Base-by-base conservation (phyloP, 768 basidiomycete species). In the Tulasnella calospora region DNA sequence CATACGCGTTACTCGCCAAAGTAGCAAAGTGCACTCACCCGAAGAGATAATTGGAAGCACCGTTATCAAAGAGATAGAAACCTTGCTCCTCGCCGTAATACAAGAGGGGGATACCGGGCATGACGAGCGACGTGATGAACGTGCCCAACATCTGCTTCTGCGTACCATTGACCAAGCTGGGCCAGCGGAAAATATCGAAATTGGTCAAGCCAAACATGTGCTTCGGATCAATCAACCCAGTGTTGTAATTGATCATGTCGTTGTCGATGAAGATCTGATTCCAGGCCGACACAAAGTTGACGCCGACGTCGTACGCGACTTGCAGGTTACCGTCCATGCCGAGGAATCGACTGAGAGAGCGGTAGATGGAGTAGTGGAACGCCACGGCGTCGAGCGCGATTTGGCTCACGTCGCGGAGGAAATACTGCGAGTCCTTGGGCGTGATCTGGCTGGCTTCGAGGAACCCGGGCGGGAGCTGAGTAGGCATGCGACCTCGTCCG, bases 291-390 rank as follows among this genome's bases (percentile, higher is more conserved):
- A 96, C 86, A 82, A 97, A 95, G 84, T 97, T 94, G 83, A 86
- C 84, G 81, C 90, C 87, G 40, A 94, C 85, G 82, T 98, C 96
- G 84, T 92, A 96, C 13, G 94, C 95, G 75, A 95, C 96, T 80
- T 92, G 89, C 44, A 98, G 87, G 83, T 98, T 97, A 82, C 96
- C 96, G 82, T 98, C 96, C 95, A 97, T 96, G 75, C 95, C 96
- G 71, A 97, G 88, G 86, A 96, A 94, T 73, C 96, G 93, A 40
- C 91, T 86, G 74, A 97, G 85, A 3, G 92, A 86, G 79, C 96
- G 96, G 83, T 98, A 97, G 76, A 92, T 92, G 70, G 96, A 97
- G 84, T 97, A 98, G 84, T 98, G 96, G 87, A 97, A 97, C 0
- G 96, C 95, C 71, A 91, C 90, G 46, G 87, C 86, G 81, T 98